phyloP scores from a whole-genome alignment of 2,329 filamentous ascomycete genomes.

The Penicillium glabrum region DNA sequence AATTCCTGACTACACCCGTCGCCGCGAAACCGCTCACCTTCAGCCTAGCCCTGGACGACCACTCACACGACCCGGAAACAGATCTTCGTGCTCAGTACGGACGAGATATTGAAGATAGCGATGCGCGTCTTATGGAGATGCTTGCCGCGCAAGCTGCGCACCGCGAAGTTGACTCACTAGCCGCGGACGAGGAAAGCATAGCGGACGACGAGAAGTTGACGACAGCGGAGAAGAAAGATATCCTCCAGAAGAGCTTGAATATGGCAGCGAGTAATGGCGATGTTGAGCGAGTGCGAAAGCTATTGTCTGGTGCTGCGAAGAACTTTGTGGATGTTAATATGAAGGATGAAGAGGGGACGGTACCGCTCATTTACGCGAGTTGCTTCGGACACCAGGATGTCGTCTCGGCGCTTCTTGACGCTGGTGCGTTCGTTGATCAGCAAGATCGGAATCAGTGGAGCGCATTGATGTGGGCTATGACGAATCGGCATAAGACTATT shows the following conservation, averaged over 20 bases:
- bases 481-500: conserved; percentile 93
- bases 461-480: conserved; percentile 99
- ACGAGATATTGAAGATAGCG: conserved; percentile 66
- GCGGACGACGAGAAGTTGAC: conserved; percentile 72
- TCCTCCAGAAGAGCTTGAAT: conserved; percentile 83
- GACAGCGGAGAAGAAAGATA: conserved; percentile 73
- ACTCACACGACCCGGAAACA: conserved; percentile 65
- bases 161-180: conserved; percentile 65
- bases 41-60: conserved; percentile 79
- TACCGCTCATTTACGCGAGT: conserved; percentile 95
- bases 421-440: conserved; percentile 84
- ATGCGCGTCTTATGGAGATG: conserved; percentile 91
- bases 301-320: conserved; percentile 73
- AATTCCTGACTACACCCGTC: conserved; percentile 86
- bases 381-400: conserved; percentile 95
- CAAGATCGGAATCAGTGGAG: conserved; percentile 98
- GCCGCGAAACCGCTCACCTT: conserved; percentile 82
- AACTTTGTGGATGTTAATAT: conserved; percentile 80
- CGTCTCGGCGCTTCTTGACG: conserved; percentile 77
- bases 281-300: conserved; percentile 72
- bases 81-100: conserved; percentile 35
- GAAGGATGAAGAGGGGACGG: conserved; percentile 89
- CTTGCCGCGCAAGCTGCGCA: conserved; percentile 89
- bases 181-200: conserved; percentile 78
- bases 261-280: conserved; percentile 98